Percentiles rank a stretch among this genome's conserved stretches.
phyloP scores from a whole-genome alignment of 768 basidiomycete genomes.

The Podaxis mareebaensis region DNA sequence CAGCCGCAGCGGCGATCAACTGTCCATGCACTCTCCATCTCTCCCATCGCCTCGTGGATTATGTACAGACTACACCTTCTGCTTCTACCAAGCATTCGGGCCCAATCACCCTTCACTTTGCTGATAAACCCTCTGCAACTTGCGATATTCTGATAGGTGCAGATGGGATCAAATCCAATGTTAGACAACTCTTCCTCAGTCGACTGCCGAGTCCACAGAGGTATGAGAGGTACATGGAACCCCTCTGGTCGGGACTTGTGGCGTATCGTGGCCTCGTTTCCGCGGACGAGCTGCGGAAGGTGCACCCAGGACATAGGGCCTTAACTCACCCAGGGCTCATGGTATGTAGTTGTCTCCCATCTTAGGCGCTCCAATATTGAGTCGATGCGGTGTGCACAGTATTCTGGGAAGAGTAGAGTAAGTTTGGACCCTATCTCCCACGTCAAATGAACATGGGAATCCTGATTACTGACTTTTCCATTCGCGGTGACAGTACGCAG shows the following conservation, averaged over 20 bases:
- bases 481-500: constrained; percentile 35
- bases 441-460: neutral
- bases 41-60: constrained; percentile 52
- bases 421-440: neutral
- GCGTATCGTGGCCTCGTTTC: constrained; percentile 37
- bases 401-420: constrained; percentile 25
- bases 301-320: constrained; percentile 26
- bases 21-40: constrained; percentile 39
- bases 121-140: constrained; percentile 25
- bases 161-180: constrained; percentile 24
- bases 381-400: constrained; percentile 6
- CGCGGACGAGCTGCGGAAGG: constrained; percentile 21
- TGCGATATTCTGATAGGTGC: constrained; percentile 38
- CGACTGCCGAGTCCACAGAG: constrained; percentile 7
- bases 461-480: neutral
- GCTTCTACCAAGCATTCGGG: constrained; percentile 2
- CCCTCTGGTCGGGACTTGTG: constrained; percentile 35
- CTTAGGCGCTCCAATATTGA: neutral
- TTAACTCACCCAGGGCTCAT: constrained; percentile 19
- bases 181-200: constrained; percentile 17
- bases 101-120: constrained; percentile 26
- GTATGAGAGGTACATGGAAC: constrained; percentile 25
- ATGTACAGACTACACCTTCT: constrained; percentile 29
- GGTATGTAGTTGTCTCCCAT: neutral
- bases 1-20: neutral